Evolutionary conservation across 495 filamentous ascomycete species (phyloP).

Genomic region (Aspergillus indologenus): DNA sequence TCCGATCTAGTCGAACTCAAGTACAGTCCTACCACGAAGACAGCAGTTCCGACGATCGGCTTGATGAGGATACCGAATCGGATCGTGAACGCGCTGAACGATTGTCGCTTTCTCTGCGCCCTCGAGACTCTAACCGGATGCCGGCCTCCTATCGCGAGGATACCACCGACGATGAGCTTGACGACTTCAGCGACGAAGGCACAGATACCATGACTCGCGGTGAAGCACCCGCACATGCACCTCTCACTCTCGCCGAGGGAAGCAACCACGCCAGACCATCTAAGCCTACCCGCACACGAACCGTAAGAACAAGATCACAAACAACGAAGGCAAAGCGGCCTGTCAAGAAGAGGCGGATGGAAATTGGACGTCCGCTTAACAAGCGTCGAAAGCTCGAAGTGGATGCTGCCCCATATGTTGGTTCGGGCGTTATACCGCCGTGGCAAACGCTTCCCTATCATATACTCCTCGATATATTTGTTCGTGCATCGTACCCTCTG

Average conservation of each 20-base stretch:
- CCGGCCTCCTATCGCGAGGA: slow-evolving; percentile 44
- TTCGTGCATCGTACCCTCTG: slow-evolving; percentile 60
- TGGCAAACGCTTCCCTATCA: slow-evolving; percentile 74
- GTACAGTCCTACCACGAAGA: slow-evolving; percentile 44
- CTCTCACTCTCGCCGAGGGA: slow-evolving; percentile 13
- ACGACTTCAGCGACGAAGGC: slow-evolving; percentile 12
- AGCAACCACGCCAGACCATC: slow-evolving; percentile 18
- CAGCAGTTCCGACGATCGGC: slow-evolving; percentile 30
- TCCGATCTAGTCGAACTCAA: slow-evolving; percentile 38
- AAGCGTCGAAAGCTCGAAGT: slow-evolving; percentile 31
- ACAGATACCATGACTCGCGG: slow-evolving; percentile 4
- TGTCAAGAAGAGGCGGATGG: slow-evolving; percentile 18
- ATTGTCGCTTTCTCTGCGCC: slow-evolving; percentile 33
- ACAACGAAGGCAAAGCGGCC: slow-evolving; percentile 20
- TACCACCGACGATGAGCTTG: slow-evolving; percentile 36
- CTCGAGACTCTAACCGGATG: slow-evolving; percentile 31
- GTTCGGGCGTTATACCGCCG: slow-evolving; percentile 52
- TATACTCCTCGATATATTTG: slow-evolving; percentile 66
- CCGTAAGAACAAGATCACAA: slow-evolving; percentile 20
- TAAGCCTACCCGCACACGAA: slow-evolving; percentile 15
- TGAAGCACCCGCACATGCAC: slow-evolving; percentile 9
- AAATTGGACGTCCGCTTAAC: slow-evolving; percentile 23
- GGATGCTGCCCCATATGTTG: slow-evolving; percentile 18
- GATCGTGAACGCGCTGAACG: slow-evolving; percentile 13
- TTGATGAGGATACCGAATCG: slow-evolving; percentile 14